Evolutionary conservation across 2,329 filamentous ascomycete genomes (phyloP).

Genomic region (Thermothelomyces thermophilus): DNA sequence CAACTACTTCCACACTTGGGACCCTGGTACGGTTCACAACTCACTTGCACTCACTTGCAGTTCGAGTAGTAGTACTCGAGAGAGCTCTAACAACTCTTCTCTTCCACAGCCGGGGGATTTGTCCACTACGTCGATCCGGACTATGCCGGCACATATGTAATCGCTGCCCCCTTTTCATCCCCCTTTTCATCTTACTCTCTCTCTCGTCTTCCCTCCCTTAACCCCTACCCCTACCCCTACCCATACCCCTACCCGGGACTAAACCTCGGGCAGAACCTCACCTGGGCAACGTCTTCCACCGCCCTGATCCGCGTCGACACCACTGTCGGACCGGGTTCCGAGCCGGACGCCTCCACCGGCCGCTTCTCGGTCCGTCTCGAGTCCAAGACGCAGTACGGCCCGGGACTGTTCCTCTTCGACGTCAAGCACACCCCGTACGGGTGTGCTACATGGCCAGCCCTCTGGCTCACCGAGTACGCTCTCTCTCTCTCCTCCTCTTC

Average conservation of each 20-base stretch:
- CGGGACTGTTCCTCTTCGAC: constrained; percentile 63
- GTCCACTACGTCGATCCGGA: constrained; percentile 47
- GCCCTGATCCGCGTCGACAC: constrained; percentile 58
- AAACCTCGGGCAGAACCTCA: constrained; percentile 48
- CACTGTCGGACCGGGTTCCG: constrained; percentile 40
- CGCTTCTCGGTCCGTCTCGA: constrained; percentile 58
- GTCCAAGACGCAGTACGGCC: constrained; percentile 53
- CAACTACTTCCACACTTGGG: constrained; percentile 45
- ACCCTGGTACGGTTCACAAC: constrained; percentile 33
- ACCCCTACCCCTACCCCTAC: too few species aligned
- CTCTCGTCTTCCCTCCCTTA: too few species aligned
- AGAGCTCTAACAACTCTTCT: background rate
- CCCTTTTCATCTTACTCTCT: background rate
- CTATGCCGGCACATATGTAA: constrained; percentile 38
- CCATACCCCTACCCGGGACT: too few species aligned
- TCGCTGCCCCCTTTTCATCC: constrained; percentile 9
- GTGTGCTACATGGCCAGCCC: constrained; percentile 58
- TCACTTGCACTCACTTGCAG: too few species aligned
- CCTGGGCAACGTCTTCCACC: constrained; percentile 46
- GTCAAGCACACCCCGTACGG: constrained; percentile 57
- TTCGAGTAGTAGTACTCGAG: too few species aligned
- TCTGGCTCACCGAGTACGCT: constrained; percentile 55
- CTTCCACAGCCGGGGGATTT: constrained; percentile 38
- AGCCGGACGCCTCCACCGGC: constrained; percentile 49
- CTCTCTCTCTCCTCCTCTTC: background rate